Evolutionary conservation across 768 basidiomycete genomes (phyloP).

Genomic region (Suillus lakei): DNA sequence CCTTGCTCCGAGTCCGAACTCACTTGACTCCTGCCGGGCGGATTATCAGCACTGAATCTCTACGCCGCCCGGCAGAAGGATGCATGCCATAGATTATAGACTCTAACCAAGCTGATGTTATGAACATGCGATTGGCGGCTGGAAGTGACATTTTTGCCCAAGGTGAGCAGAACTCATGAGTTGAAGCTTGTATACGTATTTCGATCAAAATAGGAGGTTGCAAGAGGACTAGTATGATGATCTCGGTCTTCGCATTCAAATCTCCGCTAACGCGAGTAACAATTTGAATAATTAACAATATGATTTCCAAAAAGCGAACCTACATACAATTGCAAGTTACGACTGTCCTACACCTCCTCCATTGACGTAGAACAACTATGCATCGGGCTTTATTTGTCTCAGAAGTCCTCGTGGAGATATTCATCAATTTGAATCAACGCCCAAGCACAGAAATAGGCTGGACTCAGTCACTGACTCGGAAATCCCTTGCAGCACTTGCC

Average conservation of each 20-base stretch:
- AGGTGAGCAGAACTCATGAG: background rate
- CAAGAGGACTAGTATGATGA: background rate
- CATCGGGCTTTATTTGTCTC: slow-evolving; percentile 1
- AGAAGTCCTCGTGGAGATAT: background rate
- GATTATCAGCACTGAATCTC: background rate
- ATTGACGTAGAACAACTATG: slow-evolving; percentile 4
- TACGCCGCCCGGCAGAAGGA: background rate
- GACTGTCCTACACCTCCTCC: background rate
- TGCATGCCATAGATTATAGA: background rate
- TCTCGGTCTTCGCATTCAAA: background rate
- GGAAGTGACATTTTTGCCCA: background rate
- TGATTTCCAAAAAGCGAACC: no score
- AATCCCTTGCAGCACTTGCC: slow-evolving; percentile 5
- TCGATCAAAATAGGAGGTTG: background rate
- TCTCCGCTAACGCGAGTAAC: no score
- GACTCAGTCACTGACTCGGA: background rate
- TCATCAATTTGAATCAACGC: background rate
- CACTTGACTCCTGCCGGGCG: background rate
- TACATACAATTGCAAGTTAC: background rate
- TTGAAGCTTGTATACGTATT: background rate
- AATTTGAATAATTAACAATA: no score
- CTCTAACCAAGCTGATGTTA: background rate
- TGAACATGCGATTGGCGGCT: background rate
- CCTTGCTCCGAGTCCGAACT: background rate
- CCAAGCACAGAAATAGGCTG: background rate